Evolutionary conservation across 2,329 filamentous ascomycete species (phyloP), one percentile per base, ranked within the genome.

Genomic region (Fusarium nodosum): DNA sequence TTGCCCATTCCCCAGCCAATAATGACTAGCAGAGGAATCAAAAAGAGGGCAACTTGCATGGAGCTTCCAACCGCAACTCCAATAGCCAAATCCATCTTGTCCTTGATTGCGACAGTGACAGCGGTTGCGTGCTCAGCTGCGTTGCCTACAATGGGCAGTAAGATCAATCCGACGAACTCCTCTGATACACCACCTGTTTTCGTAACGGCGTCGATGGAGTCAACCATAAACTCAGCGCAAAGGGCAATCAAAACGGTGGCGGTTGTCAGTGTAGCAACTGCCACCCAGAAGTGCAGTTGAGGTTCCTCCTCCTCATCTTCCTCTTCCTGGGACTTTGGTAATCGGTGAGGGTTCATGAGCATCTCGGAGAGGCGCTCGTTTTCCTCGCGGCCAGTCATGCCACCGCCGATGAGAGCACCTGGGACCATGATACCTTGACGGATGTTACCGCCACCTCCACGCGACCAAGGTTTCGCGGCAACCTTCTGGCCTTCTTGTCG

Each of bases 1-100:
- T 87, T 78, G 38, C 82, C 86, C 85, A 94, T 89, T 67, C 88
- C 89, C 92, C 92, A 95, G 56, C 92, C 92, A 36, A 94, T 87
- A 38, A 94, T 86, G 59, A 94, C 90, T 33, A 94, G 86, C 13
- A 94, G 81, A 0, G 92, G 92, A 11, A 93, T 93, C 52, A 94
- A 85, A 77, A 94, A 93, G 30, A 94, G 85, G 2, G 92, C 88
- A 48, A 94, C 93, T 79, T 94, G 92, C 79, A 95, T 94, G 72
- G 90, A 92, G 13, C 89, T 92, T 30, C 92, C 92, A 34, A 94
- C 90, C 15, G 91, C 92, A 13, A 94, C 91, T 75, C 91, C 92
- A 68, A 94, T 94, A 5, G 92, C 90, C 11, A 94, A 82, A 75
- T 94, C 92, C 90, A 94, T 93, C 80, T 94, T 94, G 80, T 94